Base-by-base conservation (phyloP, 306 rosid species). In the Dalbergia cultrata region DNA sequence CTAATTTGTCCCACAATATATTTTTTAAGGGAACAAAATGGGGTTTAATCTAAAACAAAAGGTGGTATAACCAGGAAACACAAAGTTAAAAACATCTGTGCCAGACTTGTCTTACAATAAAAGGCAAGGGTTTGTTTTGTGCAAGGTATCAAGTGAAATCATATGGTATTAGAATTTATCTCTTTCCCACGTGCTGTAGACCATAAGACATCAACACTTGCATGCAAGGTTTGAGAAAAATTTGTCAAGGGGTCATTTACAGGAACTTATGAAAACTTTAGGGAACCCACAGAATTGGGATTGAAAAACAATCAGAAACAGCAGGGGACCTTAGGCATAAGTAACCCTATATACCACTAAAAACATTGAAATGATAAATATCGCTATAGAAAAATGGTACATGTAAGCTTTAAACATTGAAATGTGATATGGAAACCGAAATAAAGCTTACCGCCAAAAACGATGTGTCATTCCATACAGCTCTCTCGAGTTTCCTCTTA, bases 381-480 rank as follows among this genome's bases (percentile, higher is more conserved):
- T 37, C 41, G 8, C 47, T 43, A 43, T 37, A 5, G 17, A 53
- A 63, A 60, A 67, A 54, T 66, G 9, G 33, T 31, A 45, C 8
- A 62, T 3, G 41, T 4, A 13, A 50, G 45, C 47, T 19, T 66
- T 37, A 81, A 58, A 62, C 60, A 68, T 57, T 60, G 64, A 6
- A 54, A 77, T 34, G 10, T 9, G n/a, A 18, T 50, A 13, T 54
- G 39, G 34, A 45, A 49, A 34, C 7, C 13, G 67, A 72, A 61
- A 44, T 50, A 47, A 72, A 50, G 57, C 86, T 84, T 88, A 96
- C 99, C 72, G 95, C 98, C 87, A 96, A 79, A 89, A 96, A 96
- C 12, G 89, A 75, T 10, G 99, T 96, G 72, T 96, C 99, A 17
- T 96, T 96, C 99, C 99, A 96, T 41, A 96, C 84, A 7, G 98